These are phyloP conservation scores for Obelidium mucronatum DNA, from an alignment of 192 early-diverging fungal genomes.

Conservation along the genomic window DNA sequence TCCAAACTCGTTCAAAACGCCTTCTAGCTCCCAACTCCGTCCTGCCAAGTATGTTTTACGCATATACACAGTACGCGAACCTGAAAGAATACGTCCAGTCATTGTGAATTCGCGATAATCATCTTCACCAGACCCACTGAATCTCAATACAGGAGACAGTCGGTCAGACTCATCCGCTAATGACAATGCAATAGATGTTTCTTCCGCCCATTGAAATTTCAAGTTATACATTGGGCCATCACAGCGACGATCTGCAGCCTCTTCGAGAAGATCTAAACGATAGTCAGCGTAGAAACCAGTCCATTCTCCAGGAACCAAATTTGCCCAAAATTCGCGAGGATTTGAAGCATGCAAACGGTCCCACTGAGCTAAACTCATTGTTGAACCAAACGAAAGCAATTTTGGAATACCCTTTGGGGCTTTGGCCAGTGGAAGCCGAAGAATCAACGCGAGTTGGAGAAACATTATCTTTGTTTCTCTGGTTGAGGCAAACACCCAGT, in stretches of 20 bases:
- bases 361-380: not conserved
- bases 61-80: slow-evolving; percentile 1
- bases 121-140: not conserved
- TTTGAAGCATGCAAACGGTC: not conserved
- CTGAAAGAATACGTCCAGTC: not conserved
- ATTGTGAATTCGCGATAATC: slow-evolving; percentile 11
- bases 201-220: not conserved
- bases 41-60: slow-evolving; percentile 16
- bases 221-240: slow-evolving; percentile 20
- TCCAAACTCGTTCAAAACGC: slow-evolving; percentile 18
- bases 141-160: not conserved
- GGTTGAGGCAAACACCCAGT: not conserved
- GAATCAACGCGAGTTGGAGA: not conserved
- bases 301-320: slow-evolving; percentile 2
- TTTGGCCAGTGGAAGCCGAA: not conserved
- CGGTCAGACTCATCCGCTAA: not conserved
- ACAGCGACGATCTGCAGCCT: not conserved
- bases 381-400: not conserved
- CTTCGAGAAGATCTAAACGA: not conserved
- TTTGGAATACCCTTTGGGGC: not conserved
- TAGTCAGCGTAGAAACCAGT: slow-evolving; percentile 27
- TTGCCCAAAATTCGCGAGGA: not conserved
- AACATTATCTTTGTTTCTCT: not conserved
- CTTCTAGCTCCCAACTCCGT: slow-evolving; percentile 13
- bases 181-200: not conserved